Base-by-base conservation (phyloP, 139 green algal species). In the Auxenochlorella protothecoides region DNA sequence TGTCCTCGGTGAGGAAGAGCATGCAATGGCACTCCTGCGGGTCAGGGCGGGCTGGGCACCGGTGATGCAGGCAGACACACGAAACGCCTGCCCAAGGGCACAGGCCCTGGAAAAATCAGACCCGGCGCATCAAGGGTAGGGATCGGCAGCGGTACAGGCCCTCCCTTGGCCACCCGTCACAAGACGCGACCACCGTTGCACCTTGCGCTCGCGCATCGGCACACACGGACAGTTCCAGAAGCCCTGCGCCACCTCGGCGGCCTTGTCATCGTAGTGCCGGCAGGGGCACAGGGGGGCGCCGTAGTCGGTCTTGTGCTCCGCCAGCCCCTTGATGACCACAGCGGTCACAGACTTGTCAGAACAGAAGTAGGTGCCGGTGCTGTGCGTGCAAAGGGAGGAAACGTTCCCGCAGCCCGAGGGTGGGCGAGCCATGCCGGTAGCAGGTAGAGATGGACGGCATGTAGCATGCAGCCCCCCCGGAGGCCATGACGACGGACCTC, bases 201-300 rank as follows among this genome's bases (percentile, higher is more conserved):
- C 86, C 86, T 96, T 94, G 56, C 89, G 84, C 76, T 99, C 94
- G 16, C 95, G 83, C 95, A 99, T 99, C 11, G 95, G 95, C 57
- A 98, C 94, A 72, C 95, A 99, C 0, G 95, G 95, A 81, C 95
- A 99, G 82, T 99, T 99, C 95, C 95, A 99, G 84, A 96, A 99
- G 6, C 95, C 95, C 76, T 95, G 83, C 6, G 88, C 82, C 3
- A 88, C 95, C 78, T 99, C 95, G 7, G 86, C 84, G 27, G 86
- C 82, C 78, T 99, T 99, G 82, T 99, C 95, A 71, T 99, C 95
- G 74, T 99, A 99, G 76, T 97, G 92, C 12, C 92, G 76, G 90
- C 95, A 99, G 9, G 95, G 95, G 79, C 95, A 99, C 44, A 99
- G 79, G 13, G 95, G 93, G 3, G 93, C 91, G 12, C 95, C 95